These are phyloP conservation scores for Metarhizium guizhouense DNA, from an alignment of 2,329 filamentous ascomycete genomes.

Conservation along the genomic window DNA sequence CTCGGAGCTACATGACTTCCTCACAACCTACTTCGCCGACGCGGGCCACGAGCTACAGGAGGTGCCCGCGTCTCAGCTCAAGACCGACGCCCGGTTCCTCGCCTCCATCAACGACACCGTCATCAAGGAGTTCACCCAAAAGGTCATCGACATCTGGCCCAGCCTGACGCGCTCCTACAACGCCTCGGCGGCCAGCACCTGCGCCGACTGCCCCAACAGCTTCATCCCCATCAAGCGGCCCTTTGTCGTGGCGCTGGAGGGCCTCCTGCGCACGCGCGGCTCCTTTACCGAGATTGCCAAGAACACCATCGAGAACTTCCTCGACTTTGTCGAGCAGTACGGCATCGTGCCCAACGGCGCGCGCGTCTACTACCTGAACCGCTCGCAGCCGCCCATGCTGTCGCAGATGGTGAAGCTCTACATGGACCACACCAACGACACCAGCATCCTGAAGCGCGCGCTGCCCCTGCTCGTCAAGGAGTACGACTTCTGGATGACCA, in stretches of 20 bases:
- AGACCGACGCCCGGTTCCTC: constrained; percentile 50
- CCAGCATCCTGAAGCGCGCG: constrained; percentile 48
- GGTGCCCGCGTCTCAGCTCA: constrained; percentile 40
- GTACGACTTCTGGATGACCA: constrained; percentile 52
- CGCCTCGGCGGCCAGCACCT: constrained; percentile 33
- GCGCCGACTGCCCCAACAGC: constrained; percentile 52
- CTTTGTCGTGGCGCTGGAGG: constrained; percentile 61
- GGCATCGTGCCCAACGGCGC: constrained; percentile 62
- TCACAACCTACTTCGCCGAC: constrained; percentile 53
- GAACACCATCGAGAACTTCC: constrained; percentile 62
- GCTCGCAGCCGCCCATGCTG: constrained; percentile 58
- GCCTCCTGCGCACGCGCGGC: constrained; percentile 54
- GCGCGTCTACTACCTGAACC: constrained; percentile 58
- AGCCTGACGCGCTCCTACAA: constrained; percentile 54
- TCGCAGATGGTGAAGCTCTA: constrained; percentile 59
- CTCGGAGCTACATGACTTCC: constrained; percentile 50
- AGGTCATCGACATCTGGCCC: constrained; percentile 63
- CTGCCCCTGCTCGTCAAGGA: constrained; percentile 55
- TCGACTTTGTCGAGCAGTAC: constrained; percentile 55
- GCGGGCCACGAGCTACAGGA: constrained; percentile 54
- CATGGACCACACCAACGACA: constrained; percentile 56
- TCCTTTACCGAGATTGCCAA: constrained; percentile 53
- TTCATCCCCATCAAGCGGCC: constrained; percentile 59
- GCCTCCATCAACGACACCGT: constrained; percentile 46
- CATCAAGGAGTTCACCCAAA: constrained; percentile 49